Conservation (phyloP, 2,329 filamentous ascomycete genomes). For the Fusarium sp. region DNA sequence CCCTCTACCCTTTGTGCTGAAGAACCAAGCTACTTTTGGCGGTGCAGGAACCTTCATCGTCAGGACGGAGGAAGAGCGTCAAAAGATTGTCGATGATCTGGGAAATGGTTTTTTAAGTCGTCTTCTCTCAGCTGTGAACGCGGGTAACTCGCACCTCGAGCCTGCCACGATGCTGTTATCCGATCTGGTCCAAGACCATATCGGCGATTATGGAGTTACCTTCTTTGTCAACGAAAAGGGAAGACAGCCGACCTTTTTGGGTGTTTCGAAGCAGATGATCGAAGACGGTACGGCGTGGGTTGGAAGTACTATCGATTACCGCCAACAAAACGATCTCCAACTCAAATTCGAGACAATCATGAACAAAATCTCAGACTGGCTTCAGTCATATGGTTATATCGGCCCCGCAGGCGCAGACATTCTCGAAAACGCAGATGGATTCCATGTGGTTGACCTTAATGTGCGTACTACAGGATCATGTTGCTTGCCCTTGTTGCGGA, state of each 20-base stretch:
- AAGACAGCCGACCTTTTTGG: constrained; percentile 48
- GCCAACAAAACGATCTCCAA: constrained; percentile 47
- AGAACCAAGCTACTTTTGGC: constrained; percentile 55
- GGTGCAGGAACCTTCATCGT: constrained; percentile 54
- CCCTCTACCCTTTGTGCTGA: constrained; percentile 53
- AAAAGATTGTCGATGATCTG: constrained; percentile 42
- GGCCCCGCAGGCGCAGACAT: constrained; percentile 52
- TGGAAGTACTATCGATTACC: constrained; percentile 52
- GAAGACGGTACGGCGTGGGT: constrained; percentile 51
- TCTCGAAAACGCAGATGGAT: constrained; percentile 46
- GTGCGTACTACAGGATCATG: constrained; percentile 51
- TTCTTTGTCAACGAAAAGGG: constrained; percentile 51
- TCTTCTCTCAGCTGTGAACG: constrained; percentile 50
- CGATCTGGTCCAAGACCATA: constrained; percentile 49
- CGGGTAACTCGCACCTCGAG: constrained; percentile 49
- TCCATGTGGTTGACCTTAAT: constrained; percentile 53
- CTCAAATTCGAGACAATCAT: constrained; percentile 46
- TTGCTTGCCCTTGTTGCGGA: constrained; percentile 48
- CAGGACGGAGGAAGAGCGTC: constrained; percentile 44
- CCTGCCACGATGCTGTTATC: constrained; percentile 51
- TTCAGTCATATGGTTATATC: constrained; percentile 49
- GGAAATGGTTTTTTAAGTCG: constrained; percentile 47
- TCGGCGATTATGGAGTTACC: constrained; percentile 52
- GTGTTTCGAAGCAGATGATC: constrained; percentile 53
- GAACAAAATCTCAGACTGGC: constrained; percentile 44